Percentiles rank a stretch among this genome's conserved stretches.
Evolutionary conservation across 208 protist species (phyloP).

Genomic region (Polymyxa betae): DNA sequence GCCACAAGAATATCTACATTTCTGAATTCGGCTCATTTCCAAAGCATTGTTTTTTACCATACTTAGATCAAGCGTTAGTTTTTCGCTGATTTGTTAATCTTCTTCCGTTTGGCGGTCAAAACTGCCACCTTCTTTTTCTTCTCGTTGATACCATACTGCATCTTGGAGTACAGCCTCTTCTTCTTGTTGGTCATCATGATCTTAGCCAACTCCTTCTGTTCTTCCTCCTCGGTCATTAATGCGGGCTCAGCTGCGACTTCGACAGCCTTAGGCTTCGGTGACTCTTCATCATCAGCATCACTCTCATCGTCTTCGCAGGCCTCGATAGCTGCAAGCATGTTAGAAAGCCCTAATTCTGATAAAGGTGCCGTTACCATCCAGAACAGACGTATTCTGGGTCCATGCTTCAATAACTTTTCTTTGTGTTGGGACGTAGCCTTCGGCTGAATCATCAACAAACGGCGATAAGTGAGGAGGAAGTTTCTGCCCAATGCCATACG

Average conservation of each 20-base stretch:
- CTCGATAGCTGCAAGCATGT: not conserved
- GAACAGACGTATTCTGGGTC: not conserved
- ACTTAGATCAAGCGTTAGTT: not conserved
- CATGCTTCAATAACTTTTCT: slow-evolving; percentile 51
- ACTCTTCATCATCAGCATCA: slow-evolving; percentile 51
- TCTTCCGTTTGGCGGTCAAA: slow-evolving; percentile 53
- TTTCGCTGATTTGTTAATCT: not conserved
- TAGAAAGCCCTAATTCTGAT: not conserved
- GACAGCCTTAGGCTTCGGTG: not conserved
- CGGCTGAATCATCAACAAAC: slow-evolving; percentile 71
- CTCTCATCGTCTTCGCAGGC: slow-evolving; percentile 58
- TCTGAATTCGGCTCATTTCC: too few relatives aligned
- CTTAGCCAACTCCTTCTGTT: slow-evolving; percentile 69
- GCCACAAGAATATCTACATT: too few relatives aligned
- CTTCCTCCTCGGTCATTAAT: not conserved
- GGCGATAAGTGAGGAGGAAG: slow-evolving; percentile 77
- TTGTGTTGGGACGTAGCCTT: slow-evolving; percentile 66
- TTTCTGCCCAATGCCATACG: slow-evolving; percentile 57
- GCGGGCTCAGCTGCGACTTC: not conserved
- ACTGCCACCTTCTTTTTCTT: slow-evolving; percentile 48
- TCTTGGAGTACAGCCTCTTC: slow-evolving; percentile 68
- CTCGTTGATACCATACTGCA: slow-evolving; percentile 65
- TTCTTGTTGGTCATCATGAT: slow-evolving; percentile 76
- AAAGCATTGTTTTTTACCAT: not conserved
- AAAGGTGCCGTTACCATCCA: not conserved